Evolutionary conservation across 2,329 filamentous ascomycete species (phyloP).

Genomic region (Aspergillus puulaauensis): DNA sequence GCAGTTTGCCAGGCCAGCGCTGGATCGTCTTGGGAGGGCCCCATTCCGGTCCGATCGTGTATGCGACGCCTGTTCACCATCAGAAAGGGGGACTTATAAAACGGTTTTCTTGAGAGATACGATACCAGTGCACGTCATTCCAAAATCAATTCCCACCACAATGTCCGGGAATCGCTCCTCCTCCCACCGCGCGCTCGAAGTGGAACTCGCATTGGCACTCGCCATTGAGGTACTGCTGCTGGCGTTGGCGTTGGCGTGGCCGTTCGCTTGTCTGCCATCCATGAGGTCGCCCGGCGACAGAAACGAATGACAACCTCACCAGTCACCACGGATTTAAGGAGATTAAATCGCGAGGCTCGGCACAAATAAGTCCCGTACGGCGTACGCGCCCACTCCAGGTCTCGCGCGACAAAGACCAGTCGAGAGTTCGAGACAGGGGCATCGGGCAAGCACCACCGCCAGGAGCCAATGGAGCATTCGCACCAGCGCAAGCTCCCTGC

Average conservation of each 20-base stretch:
- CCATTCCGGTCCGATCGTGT: constrained; percentile 37
- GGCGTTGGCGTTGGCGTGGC: neutral
- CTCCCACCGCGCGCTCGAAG: neutral
- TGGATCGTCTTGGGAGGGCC: constrained; percentile 33
- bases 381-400: too few relatives aligned
- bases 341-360: too few relatives aligned
- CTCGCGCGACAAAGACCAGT: too few relatives aligned
- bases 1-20: constrained; percentile 33
- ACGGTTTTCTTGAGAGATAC: neutral
- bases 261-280: neutral
- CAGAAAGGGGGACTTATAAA: too few relatives aligned
- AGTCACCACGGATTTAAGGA: too few relatives aligned
- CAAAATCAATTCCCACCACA: constrained; percentile 29
- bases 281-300: neutral
- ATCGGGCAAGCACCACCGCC: too few relatives aligned
- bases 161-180: constrained; percentile 26
- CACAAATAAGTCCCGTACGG: too few relatives aligned
- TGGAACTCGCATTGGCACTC: neutral
- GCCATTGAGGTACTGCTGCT: neutral
- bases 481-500: too few relatives aligned
- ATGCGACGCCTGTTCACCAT: constrained; percentile 30
- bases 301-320: neutral
- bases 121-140: constrained; percentile 29
- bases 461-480: too few relatives aligned
- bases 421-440: too few relatives aligned